phyloP scores from a whole-genome alignment of 2,329 filamentous ascomycete genomes.

The Talaromyces sp. region DNA sequence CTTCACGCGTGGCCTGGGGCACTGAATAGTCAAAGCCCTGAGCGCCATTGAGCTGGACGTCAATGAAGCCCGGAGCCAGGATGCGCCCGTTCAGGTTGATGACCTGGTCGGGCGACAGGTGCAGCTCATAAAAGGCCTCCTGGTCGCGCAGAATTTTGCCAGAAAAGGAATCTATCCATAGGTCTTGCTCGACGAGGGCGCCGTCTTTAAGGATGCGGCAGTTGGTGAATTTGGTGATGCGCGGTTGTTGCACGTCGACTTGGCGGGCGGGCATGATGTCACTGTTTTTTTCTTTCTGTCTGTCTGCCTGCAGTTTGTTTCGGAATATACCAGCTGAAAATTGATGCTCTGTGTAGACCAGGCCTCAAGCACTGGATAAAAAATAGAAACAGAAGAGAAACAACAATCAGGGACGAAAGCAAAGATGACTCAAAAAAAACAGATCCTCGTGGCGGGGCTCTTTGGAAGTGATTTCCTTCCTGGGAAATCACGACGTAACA shows the following conservation, averaged over 20 bases:
- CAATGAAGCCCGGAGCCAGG: conserved; percentile 78
- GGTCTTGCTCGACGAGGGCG: conserved; percentile 64
- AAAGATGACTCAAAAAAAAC: not conserved
- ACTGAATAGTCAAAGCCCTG: conserved; percentile 91
- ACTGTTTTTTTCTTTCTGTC: not conserved
- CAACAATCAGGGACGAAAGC: not conserved
- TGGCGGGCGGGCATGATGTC: conserved; percentile 31
- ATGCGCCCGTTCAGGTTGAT: conserved; percentile 80
- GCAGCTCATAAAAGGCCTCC: conserved; percentile 48
- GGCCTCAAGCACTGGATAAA: not conserved
- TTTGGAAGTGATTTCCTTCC: not conserved
- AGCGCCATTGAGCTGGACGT: conserved; percentile 86
- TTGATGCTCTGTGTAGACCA: not conserved
- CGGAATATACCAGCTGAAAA: not conserved
- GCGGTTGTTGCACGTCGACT: conserved; percentile 22
- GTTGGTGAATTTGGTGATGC: conserved; percentile 83
- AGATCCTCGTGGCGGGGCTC: not conserved
- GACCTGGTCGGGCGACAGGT: conserved; percentile 59
- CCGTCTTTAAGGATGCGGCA: conserved; percentile 69
- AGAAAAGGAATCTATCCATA: conserved; percentile 79
- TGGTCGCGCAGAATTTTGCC: conserved; percentile 75
- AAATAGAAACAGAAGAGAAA: not conserved
- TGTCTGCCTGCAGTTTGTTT: too few relatives aligned
- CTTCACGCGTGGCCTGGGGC: conserved; percentile 56
- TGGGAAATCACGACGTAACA: not conserved